Evolutionary conservation across 2,329 filamentous ascomycete genomes (phyloP).

Genomic region (Cordyceps militaris): DNA sequence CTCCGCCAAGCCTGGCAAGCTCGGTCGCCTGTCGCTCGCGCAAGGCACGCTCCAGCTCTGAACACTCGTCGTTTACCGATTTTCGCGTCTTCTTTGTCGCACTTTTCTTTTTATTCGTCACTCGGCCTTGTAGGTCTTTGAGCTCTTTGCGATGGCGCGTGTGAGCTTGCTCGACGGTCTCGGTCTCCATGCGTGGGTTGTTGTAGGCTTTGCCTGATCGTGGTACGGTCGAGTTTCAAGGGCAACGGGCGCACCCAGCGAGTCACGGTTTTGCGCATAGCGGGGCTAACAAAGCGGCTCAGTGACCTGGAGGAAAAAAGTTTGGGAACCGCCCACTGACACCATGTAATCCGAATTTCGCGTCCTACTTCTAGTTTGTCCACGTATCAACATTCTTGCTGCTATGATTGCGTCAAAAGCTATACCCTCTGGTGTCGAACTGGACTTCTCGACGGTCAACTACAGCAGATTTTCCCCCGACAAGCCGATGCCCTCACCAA

Average conservation of each 20-base stretch:
- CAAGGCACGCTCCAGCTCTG: constrained; percentile 58
- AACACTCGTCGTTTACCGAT: constrained; percentile 69
- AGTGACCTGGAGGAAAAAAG: too few relatives aligned
- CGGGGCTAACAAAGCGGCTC: too few relatives aligned
- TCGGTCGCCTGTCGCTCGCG: constrained; percentile 62
- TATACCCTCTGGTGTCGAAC: too few relatives aligned
- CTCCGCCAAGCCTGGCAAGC: constrained; percentile 35
- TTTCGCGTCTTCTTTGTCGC: constrained; percentile 82
- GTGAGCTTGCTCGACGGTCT: constrained; percentile 68
- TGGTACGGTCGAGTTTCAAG: background rate
- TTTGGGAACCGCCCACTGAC: too few relatives aligned
- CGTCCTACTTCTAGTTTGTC: too few relatives aligned
- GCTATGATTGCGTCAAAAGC: too few relatives aligned
- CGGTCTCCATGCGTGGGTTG: constrained; percentile 25
- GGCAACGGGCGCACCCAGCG: too few relatives aligned
- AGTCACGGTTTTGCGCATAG: too few relatives aligned
- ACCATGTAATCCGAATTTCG: too few relatives aligned
- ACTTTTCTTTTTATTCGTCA: constrained; percentile 94
- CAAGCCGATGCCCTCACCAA: constrained; percentile 21
- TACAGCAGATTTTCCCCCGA: too few relatives aligned
- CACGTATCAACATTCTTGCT: too few relatives aligned
- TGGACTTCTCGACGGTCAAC: too few relatives aligned
- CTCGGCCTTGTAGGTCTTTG: constrained; percentile 73
- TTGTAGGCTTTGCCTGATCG: background rate
- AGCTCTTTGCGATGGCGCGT: constrained; percentile 81